Evolutionary conservation across 345 rosid species (phyloP), one percentile per base, ranked within the genome.

Genomic region (Dipteronia sinensis): DNA sequence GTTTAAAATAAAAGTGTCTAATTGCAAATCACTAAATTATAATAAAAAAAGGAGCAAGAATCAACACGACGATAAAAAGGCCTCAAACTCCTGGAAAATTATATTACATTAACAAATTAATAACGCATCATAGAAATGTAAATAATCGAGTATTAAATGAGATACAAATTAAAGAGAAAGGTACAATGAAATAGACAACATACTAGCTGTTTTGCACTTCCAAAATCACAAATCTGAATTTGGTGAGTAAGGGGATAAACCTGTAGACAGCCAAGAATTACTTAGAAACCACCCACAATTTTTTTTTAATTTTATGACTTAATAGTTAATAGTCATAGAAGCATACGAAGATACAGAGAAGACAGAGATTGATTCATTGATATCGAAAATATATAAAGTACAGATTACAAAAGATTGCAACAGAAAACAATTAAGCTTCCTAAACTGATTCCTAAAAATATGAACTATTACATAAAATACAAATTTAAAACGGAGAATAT

Each of bases 221-320:
- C 98, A 88, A 93, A 93, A 85, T 93, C 98, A 58, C 98, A 90
- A 76, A 89, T 84, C 79, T 89, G 87, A 77, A 87, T 90, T 77
- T 87, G 92, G 74, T 89, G 92, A 12, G 94, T 91, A n/a, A 89
- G 93, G 69, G 98, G 98, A 88, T 93, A 97, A 84, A 93, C 98
- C 98, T 93, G 79, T 64, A 64, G 47, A 83, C 59, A 76, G 25
- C 61, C 72, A 79, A 71, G 20, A 71, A 61, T 38, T 25, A 71
- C 64, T 65, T 51, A 42, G 69, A 47, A 74, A 25, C n/a, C 46
- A 51, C 34, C 10, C 29, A 29, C 17, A 15, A 42, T n/a, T n/a
- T 22, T 40, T n/a, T n/a, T 59, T 20, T 8, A 20, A n/a, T 20
- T 5, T n/a, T n/a, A 16, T 17, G 19, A 46, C 42, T 11, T 6